phyloP scores from a whole-genome alignment of 2,329 filamentous ascomycete species.

The Blastomyces parvus region DNA sequence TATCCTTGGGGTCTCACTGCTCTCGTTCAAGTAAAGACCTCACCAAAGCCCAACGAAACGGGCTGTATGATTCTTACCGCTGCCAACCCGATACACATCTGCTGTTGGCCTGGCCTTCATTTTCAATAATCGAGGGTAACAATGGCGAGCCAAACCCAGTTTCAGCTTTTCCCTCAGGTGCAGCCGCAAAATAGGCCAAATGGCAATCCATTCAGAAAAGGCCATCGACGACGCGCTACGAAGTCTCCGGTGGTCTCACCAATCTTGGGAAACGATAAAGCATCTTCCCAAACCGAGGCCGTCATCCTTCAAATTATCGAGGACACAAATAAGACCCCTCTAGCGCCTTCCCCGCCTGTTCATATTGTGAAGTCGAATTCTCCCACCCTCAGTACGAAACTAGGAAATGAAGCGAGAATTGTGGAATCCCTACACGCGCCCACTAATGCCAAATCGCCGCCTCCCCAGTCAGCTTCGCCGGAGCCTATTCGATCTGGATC shows the following conservation, averaged over 20 bases:
- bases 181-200: constrained; percentile 23
- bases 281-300: constrained; percentile 25
- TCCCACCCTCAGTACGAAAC: constrained; percentile 10
- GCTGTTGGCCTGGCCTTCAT: constrained; percentile 6
- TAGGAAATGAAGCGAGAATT: constrained; percentile 11
- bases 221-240: constrained; percentile 18
- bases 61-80: not conserved
- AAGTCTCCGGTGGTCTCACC: constrained; percentile 21
- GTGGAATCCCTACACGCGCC: constrained; percentile 15
- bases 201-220: constrained; percentile 29
- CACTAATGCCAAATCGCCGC: constrained; percentile 2
- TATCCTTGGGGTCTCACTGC: not conserved
- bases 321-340: constrained; percentile 25
- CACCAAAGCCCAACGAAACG: not conserved
- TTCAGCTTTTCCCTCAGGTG: constrained; percentile 34
- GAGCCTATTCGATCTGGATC: constrained; percentile 9
- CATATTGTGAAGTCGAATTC: constrained; percentile 16
- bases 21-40: not conserved
- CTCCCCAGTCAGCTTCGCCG: constrained; percentile 10
- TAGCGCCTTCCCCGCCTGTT: constrained; percentile 21
- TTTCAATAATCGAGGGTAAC: constrained; percentile 7
- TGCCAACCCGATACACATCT: not conserved
- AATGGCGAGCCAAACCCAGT: constrained; percentile 21
- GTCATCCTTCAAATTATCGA: constrained; percentile 32
- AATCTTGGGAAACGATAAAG: constrained; percentile 24